phyloP scores from a whole-genome alignment of 257 asterid species.

The Gentiana macrophylla region DNA sequence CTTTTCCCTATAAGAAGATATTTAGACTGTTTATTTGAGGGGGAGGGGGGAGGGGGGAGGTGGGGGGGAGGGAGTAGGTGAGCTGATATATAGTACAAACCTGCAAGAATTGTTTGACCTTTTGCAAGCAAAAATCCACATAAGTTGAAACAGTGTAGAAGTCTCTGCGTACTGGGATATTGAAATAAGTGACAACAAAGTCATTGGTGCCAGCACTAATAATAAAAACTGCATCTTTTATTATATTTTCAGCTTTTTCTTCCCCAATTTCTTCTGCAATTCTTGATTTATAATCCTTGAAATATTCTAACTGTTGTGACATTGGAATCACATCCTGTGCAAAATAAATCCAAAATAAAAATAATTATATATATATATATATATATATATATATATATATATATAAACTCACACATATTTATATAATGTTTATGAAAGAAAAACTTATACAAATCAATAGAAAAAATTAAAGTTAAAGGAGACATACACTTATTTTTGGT shows the following conservation, averaged over 20 bases:
- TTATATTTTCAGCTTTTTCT: conserved; percentile 26
- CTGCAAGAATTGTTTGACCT: conserved; percentile 35
- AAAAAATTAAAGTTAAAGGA: conserved; percentile 8
- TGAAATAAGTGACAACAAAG: conserved; percentile 49
- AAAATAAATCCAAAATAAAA: background rate
- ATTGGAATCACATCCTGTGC: conserved; percentile 48
- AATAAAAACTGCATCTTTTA: conserved; percentile 35
- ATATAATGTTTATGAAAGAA: background rate
- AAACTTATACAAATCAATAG: background rate
- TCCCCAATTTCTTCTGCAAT: conserved; percentile 34
- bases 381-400: too few relatives aligned
- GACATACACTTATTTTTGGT: conserved; percentile 36
- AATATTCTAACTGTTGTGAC: conserved; percentile 35
- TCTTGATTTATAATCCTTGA: conserved; percentile 36
- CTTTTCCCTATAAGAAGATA: too few relatives aligned
- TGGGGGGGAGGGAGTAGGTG: too few relatives aligned
- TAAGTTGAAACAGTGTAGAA: conserved; percentile 37
- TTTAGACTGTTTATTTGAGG: too few relatives aligned
- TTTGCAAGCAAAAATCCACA: conserved; percentile 29
- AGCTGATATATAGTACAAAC: conserved; percentile 14
- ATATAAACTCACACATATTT: background rate
- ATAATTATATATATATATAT: too few relatives aligned
- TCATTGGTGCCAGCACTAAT: conserved; percentile 86
- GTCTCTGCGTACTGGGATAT: conserved; percentile 42
- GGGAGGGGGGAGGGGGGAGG: too few relatives aligned